Base-by-base conservation (phyloP, 352 stramenopile species). In the Globisporangium paddicum region DNA sequence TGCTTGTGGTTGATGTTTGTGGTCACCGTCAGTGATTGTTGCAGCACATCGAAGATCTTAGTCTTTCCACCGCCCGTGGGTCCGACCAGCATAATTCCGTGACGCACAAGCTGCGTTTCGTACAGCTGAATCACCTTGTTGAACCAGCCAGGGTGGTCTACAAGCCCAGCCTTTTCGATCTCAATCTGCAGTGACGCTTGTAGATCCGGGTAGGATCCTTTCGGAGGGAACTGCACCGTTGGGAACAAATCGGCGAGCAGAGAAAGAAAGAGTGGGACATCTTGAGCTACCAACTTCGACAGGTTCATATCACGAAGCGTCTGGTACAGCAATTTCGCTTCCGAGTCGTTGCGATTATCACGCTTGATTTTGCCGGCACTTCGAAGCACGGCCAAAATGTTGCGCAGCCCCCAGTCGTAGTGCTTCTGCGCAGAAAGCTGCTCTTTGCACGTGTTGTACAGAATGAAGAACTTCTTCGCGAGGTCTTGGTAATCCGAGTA, bases 31-130 rank as follows among this genome's bases (percentile, higher is more conserved):
- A 99, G 72, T 2, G 94, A 95, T 55, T 96, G 86, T 61, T 96
- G 88, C 4, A 99, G 60, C 28, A 96, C 96, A 56, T 98, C 93
- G 61, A 98, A 99, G 40, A 98, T 99, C 64, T 97, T 96, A 2
- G 96, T 98, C 76, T 99, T 99, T 19, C 96, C 97, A 40, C 96
- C 96, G 16, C 97, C 97, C 1, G 93, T 97, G 0, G 97, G 96
- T 5, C 97, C 96, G 9, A 99, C 95, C n/a, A 99, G 78, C 96
- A 99, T 99, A 74, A 99, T 99, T 8, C 96, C 97, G 66, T 99
- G 96, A 18, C 97, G 84, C 48, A 99, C 97, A 18, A 98, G 87
- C 54, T 97, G 97, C 2, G 96, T 99, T 61, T 99, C 96, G 67
- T 99, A 99, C 19, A 99, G 75, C 63, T 98, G 91, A 46, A 99